Conservation (phyloP, 2,329 filamentous ascomycete genomes). For the Microcyclospora pomicola region DNA sequence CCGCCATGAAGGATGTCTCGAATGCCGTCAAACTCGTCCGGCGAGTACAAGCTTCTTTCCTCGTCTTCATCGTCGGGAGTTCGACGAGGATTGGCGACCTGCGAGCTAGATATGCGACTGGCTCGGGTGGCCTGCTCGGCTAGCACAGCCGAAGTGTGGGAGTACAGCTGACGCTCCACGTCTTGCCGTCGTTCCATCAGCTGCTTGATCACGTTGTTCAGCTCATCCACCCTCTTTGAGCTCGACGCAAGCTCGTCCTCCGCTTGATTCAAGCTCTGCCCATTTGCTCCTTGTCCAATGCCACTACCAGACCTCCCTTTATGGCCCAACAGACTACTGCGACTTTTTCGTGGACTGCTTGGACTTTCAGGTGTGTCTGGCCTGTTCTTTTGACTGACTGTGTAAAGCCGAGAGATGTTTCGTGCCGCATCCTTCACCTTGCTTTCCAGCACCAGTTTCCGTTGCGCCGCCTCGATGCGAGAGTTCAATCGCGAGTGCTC, state of each 20-base stretch:
- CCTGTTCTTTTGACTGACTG: conserved; percentile 38
- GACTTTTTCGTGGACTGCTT: conserved; percentile 36
- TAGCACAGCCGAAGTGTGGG: conserved; percentile 85
- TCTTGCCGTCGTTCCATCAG: conserved; percentile 65
- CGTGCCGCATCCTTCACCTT: conserved; percentile 90
- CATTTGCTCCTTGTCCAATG: conserved; percentile 29
- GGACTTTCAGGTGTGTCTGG: conserved; percentile 29
- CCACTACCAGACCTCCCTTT: conserved; percentile 24
- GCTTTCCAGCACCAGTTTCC: conserved; percentile 75
- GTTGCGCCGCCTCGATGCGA: conserved; percentile 67
- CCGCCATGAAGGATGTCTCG: conserved; percentile 18
- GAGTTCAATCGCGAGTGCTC: conserved; percentile 58
- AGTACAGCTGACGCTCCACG: conserved; percentile 60
- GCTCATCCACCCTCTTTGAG: conserved; percentile 70
- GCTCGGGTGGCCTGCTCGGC: conserved; percentile 50
- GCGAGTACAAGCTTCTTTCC: conserved; percentile 11
- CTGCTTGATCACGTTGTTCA: conserved; percentile 65
- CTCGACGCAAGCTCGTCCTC: conserved; percentile 62
- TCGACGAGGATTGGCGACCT: background rate
- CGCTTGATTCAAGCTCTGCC: conserved; percentile 36
- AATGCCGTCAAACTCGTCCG: conserved; percentile 42
- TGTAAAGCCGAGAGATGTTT: conserved; percentile 71
- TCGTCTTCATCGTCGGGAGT: conserved; percentile 11
- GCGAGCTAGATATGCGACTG: background rate
- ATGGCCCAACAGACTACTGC: conserved; percentile 31